These are phyloP conservation scores for Leccinellum rugosiceps DNA, from an alignment of 768 basidiomycete genomes.

Conservation along the genomic window DNA sequence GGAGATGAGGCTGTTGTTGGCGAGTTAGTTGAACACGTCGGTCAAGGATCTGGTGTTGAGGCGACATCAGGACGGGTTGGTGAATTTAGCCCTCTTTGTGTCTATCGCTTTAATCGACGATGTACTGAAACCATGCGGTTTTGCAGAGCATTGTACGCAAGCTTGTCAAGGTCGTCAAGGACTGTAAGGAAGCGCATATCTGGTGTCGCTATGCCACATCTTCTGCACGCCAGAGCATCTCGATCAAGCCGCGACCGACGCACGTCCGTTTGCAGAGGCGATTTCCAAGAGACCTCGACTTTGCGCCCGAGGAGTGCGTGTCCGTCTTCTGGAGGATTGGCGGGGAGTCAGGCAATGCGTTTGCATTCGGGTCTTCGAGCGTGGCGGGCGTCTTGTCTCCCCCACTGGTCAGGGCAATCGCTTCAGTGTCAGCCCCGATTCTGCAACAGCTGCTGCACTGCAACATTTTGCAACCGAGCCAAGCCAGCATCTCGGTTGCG, in stretches of 20 bases:
- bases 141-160: constrained; percentile 73
- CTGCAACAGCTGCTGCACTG: constrained; percentile 59
- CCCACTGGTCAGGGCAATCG: constrained; percentile 44
- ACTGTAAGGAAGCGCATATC: constrained; percentile 69
- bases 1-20: constrained; percentile 67
- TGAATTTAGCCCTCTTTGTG: constrained; percentile 36
- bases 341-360: constrained; percentile 41
- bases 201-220: constrained; percentile 30
- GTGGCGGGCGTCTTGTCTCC: constrained; percentile 24
- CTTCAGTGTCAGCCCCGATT: constrained; percentile 56
- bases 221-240: constrained; percentile 25
- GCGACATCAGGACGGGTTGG: constrained; percentile 66
- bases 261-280: constrained; percentile 61
- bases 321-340: constrained; percentile 34
- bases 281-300: constrained; percentile 62
- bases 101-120: not conserved
- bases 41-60: constrained; percentile 67
- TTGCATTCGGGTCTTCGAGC: constrained; percentile 28
- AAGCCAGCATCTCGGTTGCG: constrained; percentile 31
- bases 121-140: constrained; percentile 6
- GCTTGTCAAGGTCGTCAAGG: constrained; percentile 78
- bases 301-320: constrained; percentile 50
- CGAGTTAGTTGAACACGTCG: constrained; percentile 80
- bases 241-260: constrained; percentile 32
- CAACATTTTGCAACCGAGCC: constrained; percentile 46